Base-by-base conservation (phyloP, 495 filamentous ascomycete species). In the Podospora tetraspora region DNA sequence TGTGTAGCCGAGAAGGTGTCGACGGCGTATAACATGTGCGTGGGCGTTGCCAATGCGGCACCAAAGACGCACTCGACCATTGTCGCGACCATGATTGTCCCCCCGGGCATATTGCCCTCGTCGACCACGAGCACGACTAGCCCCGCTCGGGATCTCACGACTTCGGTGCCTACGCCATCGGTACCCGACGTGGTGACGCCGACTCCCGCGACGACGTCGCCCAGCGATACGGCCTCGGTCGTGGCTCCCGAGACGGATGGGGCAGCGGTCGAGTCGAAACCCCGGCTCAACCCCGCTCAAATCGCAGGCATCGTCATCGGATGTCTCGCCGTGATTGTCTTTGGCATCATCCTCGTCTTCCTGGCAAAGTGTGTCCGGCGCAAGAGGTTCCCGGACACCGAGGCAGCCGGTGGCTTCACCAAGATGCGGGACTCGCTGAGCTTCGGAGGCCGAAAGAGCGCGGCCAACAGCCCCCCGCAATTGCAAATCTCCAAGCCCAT, bases 41-140 rank as follows among this genome's bases (percentile, higher is more conserved):
- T 79, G 59, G 81, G 80, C 2, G 77, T 89, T 23, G 62, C 77
- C 13, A 80, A 79, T 22, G 85, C 88, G 37, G 72, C 87, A 22
- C 76, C 83, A 11, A 84, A 83, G 69, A 91, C 89, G 13, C 88
- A 90, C 77, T 66, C 81, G 34, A 83, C 84, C 10, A 84, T 91
- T 23, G 85, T 85, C 8, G 88, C 89, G 13, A 89, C 87, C 0
- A 75, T 88, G 34, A 73, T 86, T 16, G 63, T 79, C 34, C 73
- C 73, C 22, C 72, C 76, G 9, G 75, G 73, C 23, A 72, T 74
- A 8, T 73, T 69, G 0, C 69, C 72, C 7, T 63, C 72, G 52
- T 64, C 65, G 9, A 73, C 74, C 0, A 61, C 59, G 61, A 59
- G 32, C 64, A 22, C 25, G 56, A 69, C 63, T 13, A 29, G 72